Evolutionary conservation across 495 filamentous ascomycete species (phyloP).

Genomic region (Hypoxylon perforatum): DNA sequence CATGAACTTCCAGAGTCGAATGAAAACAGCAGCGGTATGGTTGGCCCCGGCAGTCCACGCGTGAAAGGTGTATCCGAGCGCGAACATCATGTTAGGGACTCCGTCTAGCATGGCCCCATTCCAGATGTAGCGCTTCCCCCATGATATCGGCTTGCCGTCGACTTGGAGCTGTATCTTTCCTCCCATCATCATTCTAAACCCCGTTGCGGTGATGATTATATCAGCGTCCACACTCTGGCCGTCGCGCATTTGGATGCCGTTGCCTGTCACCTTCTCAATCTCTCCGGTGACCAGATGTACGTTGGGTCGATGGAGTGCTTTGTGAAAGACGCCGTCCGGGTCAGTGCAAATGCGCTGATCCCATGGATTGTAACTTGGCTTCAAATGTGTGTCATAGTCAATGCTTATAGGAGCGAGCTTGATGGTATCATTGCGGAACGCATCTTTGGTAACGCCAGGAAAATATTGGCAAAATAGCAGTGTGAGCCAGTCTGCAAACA

Average conservation of each 20-base stretch:
- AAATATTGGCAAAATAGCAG: constrained; percentile 49
- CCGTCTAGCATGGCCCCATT: constrained; percentile 69
- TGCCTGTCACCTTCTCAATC: constrained; percentile 64
- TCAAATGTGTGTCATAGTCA: constrained; percentile 68
- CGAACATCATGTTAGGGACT: constrained; percentile 64
- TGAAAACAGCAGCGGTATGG: constrained; percentile 6
- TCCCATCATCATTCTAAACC: constrained; percentile 64
- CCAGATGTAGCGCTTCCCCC: constrained; percentile 63
- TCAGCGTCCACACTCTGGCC: constrained; percentile 65
- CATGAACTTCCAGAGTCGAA: constrained; percentile 9
- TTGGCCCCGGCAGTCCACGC: constrained; percentile 71
- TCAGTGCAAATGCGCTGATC: constrained; percentile 72
- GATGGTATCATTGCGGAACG: constrained; percentile 52
- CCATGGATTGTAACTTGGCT: constrained; percentile 72
- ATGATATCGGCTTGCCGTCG: constrained; percentile 56
- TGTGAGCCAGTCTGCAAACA: constrained; percentile 45
- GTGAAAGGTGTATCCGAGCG: constrained; percentile 68
- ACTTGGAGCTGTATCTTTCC: constrained; percentile 60
- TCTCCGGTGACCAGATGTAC: constrained; percentile 67
- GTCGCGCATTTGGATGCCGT: constrained; percentile 60
- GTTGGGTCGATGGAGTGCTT: constrained; percentile 61
- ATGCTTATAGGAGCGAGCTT: constrained; percentile 61
- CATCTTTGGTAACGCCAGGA: constrained; percentile 57
- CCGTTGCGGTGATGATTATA: constrained; percentile 74
- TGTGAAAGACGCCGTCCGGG: constrained; percentile 72